Conservation (phyloP, 768 basidiomycete species). For the Leccinum olivaceopallidum region DNA sequence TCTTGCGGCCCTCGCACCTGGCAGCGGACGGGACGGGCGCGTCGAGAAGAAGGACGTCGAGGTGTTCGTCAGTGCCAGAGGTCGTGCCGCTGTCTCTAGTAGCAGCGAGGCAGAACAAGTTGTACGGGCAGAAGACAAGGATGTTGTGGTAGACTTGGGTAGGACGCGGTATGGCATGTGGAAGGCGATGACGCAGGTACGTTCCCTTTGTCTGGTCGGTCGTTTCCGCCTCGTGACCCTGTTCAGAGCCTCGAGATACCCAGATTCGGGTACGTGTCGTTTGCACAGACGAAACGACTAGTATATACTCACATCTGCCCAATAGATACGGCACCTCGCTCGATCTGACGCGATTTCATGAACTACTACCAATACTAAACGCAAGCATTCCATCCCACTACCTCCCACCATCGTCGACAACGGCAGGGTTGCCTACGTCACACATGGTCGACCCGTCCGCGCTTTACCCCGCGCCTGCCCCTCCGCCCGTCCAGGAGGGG, state of each 20-base stretch:
- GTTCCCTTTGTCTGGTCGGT: constrained; percentile 7
- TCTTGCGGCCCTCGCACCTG: constrained; percentile 54
- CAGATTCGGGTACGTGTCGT: constrained; percentile 65
- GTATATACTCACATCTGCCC: constrained; percentile 2
- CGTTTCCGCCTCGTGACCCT: not conserved
- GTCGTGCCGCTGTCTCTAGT: constrained; percentile 8
- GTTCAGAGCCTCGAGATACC: constrained; percentile 79
- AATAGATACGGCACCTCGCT: constrained; percentile 70
- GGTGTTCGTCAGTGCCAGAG: constrained; percentile 42
- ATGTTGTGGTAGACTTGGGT: constrained; percentile 45
- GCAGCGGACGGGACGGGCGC: constrained; percentile 73
- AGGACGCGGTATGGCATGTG: constrained; percentile 84
- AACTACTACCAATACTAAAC: constrained; percentile 63
- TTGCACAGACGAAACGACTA: not conserved
- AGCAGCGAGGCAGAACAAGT: not conserved
- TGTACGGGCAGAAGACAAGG: constrained; percentile 4
- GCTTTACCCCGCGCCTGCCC: constrained; percentile 40
- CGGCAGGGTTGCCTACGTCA: constrained; percentile 18
- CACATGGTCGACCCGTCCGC: constrained; percentile 40
- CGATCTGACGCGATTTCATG: constrained; percentile 70
- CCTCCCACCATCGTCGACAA: constrained; percentile 42
- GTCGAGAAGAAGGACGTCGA: constrained; percentile 82
- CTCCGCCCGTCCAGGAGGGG: constrained; percentile 46
- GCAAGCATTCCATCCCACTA: constrained; percentile 65
- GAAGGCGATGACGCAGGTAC: constrained; percentile 85